Evolutionary conservation across 2,329 filamentous ascomycete species (phyloP), one percentile per base, ranked within the genome.

Genomic region (Penicillium expansum): DNA sequence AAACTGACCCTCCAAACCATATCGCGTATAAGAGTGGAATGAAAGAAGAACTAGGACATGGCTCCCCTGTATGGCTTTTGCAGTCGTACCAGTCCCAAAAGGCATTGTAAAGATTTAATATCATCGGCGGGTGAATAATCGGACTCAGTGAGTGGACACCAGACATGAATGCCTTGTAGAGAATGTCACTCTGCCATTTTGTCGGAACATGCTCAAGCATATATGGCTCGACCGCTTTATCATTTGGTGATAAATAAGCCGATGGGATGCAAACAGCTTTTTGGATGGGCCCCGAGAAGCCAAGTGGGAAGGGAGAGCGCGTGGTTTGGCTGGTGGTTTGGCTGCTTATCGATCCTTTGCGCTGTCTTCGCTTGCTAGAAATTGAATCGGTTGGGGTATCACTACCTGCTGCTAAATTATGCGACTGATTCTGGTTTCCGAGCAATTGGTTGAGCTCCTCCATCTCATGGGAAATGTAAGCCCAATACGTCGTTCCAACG

Each of bases 71-170:
- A 35, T 74, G 69, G 33, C 67, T 72, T 27, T 63, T 66, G 39
- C 71, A 68, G 45, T 77, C 71, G 55, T 78, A 78, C 77, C 77
- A 79, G 35, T 76, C 66, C 77, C 77, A 79, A 54, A 80, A 79
- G 3, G 68, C 65, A 45, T 75, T 69, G 51, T 79, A 79, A 18
- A 74, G 68, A 43, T 69, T 70, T 10, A 76, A 56, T 5, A 78
- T 67, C 1, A 73, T 76, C 6, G 75, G 74, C 16, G 77, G 76
- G 48, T 78, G 74, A 7, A 79, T 54, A 18, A 79, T 69, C 0
- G 77, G 77, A 45, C 75, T 76, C 49, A 79, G 73, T 8, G 77
- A 75, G 58, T 79, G 77, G 10, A 79, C 66, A 1, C 76, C 77
- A 33, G 76, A 77, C 70, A 79, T 76, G 60, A 78, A 80, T 1